Evolutionary conservation across 108 stramenopile genomes (phyloP).

Genomic region (Pseudonitzschia multistriata): DNA sequence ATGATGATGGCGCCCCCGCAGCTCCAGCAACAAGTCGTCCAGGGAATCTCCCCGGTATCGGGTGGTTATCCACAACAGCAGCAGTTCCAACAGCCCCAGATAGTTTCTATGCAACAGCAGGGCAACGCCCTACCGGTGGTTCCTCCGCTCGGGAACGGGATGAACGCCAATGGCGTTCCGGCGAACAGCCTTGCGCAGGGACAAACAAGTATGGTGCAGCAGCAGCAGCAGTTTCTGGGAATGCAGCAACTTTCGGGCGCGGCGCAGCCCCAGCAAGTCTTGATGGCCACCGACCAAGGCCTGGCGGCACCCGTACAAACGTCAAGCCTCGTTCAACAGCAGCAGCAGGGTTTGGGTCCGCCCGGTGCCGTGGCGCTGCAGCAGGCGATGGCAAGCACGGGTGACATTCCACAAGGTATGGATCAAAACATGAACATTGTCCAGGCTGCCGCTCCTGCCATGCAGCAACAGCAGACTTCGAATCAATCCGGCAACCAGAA

Average conservation of each 20-base stretch:
- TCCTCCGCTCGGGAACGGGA: background rate
- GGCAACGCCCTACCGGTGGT: slow-evolving; percentile 11
- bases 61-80: slow-evolving; percentile 8
- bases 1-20: slow-evolving; percentile 17
- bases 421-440: background rate
- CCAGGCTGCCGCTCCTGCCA: background rate
- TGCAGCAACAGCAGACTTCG: slow-evolving; percentile 7
- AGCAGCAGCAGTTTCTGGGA: background rate
- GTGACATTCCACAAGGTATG: background rate
- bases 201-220: background rate
- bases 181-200: background rate
- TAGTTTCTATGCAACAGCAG: slow-evolving; percentile 7
- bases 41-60: background rate
- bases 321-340: background rate
- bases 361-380: background rate
- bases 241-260: background rate
- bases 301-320: background rate
- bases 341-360: background rate
- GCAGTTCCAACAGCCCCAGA: slow-evolving; percentile 6
- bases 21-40: background rate
- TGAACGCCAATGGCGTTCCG: slow-evolving; percentile 6
- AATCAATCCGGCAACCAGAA: background rate
- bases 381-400: background rate
- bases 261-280: slow-evolving; percentile 1
- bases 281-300: background rate